Base-by-base conservation (phyloP, 2,329 filamentous ascomycete species). In the Fusarium caatingaense region DNA sequence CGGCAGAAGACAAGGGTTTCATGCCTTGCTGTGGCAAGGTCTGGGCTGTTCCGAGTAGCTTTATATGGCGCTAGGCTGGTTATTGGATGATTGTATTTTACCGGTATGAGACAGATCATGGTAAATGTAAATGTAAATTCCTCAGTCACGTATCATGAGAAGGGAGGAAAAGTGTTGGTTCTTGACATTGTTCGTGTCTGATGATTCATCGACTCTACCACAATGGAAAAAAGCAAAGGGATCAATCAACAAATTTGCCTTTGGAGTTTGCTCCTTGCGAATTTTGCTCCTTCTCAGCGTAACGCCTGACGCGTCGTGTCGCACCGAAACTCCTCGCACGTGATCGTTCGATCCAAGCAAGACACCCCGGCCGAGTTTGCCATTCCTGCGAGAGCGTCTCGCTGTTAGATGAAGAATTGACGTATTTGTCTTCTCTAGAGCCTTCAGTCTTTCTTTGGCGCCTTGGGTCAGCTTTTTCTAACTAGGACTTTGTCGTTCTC, bases 341-440 rank as follows among this genome's bases (percentile, higher is more conserved):
- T 37, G 34, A 37, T 37, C 18, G 10, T n/a, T 37, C n/a, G 18
- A n/a, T 37, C 3, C 6, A 37, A 37, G 6, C 12, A 30, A 30
- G 28, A 37, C 34, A n/a, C 1, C 6, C 16, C 34, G 9, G 8
- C 32, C 16, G 32, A 34, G 2, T 34, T 34, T 11, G 32, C 32
- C 32, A 34, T 18, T 18, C 8, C 12, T 13, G 32, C 16, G 16
- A 0, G 5, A 10, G 16, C 15, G 32, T 10, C 32, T 34, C 6
- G 16, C 32, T 18, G 8, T 18, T 34, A 5, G 32, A 34, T 18
- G 9, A 6, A 6, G 32, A 34, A 18, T 18, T 34, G 32, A 34
- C 6, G 1, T 5, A 1, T 3, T 34, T 10, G 16, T 30, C 12
- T 30, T 15, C 28, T 30, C 12, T 30, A 1, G 12, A 6, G 6